A percentile compares a stretch with the other conserved stretches of the same genome.
phyloP scores from a whole-genome alignment of 1,284 basidiomycete genomes.

The Ustilago sp. region DNA sequence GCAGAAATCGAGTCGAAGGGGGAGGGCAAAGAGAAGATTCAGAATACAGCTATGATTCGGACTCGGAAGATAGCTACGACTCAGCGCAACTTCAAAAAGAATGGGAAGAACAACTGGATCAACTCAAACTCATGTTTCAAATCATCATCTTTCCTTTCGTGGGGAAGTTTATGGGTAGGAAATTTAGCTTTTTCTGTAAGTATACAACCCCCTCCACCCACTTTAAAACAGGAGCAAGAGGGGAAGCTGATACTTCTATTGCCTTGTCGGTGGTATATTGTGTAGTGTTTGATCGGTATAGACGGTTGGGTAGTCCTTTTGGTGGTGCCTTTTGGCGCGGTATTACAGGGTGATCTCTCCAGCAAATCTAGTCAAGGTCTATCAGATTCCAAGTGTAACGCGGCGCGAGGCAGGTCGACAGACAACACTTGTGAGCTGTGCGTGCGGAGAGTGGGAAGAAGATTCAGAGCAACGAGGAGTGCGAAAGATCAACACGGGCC shows the following conservation, averaged over 20 bases:
- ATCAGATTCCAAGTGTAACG: too few relatives aligned
- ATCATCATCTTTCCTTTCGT: constrained; percentile 54
- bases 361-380: too few relatives aligned
- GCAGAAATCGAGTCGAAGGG: too few relatives aligned
- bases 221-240: neutral
- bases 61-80: constrained; percentile 7
- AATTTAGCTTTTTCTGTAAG: constrained; percentile 50
- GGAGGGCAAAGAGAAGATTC: too few relatives aligned
- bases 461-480: too few relatives aligned
- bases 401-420: too few relatives aligned
- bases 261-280: neutral
- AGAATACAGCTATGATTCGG: neutral
- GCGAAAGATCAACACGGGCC: too few relatives aligned
- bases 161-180: constrained; percentile 52
- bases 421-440: too few relatives aligned
- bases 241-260: neutral
- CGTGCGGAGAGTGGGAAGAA: too few relatives aligned
- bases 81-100: constrained; percentile 33
- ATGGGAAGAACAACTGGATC: constrained; percentile 53
- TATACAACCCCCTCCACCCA: neutral
- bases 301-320: constrained; percentile 17
- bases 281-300: constrained; percentile 41
- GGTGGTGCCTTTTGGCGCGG: constrained; percentile 24
- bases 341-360: neutral
- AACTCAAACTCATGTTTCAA: constrained; percentile 48